Evolutionary conservation across 208 protist genomes (phyloP).

Genomic region (Trypanosomatidae sp.): DNA sequence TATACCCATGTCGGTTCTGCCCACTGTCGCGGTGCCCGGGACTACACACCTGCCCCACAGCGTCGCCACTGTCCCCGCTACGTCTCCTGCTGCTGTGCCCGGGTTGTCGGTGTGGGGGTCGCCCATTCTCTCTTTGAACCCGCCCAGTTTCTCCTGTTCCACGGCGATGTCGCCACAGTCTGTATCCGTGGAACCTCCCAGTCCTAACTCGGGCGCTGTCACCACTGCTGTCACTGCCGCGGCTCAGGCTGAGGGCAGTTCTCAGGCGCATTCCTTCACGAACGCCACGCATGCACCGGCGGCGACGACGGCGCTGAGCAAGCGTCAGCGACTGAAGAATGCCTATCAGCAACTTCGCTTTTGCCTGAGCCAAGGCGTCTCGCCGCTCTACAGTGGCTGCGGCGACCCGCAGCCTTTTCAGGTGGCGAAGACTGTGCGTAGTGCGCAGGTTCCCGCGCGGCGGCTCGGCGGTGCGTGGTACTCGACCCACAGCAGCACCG

Average conservation of each 20-base stretch:
- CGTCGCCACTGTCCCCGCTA: neutral
- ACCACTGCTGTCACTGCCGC: neutral
- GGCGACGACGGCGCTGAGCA: neutral
- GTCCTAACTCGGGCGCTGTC: neutral
- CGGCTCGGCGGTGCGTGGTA: neutral
- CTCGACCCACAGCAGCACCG: neutral
- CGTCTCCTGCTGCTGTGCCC: neutral
- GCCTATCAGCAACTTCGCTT: constrained; percentile 17
- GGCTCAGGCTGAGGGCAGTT: no score
- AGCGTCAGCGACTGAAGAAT: constrained; percentile 10
- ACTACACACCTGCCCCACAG: neutral
- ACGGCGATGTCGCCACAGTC: neutral
- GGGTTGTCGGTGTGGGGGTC: neutral
- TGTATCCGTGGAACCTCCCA: neutral
- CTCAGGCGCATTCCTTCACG: neutral
- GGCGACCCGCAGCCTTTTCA: neutral
- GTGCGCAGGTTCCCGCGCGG: neutral
- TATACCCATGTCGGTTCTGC: neutral
- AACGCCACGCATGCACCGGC: neutral
- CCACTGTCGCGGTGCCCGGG: neutral
- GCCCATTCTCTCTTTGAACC: neutral
- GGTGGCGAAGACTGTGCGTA: neutral
- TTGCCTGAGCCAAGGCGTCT: neutral
- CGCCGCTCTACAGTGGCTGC: neutral
- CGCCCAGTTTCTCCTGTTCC: neutral